Percentiles rank a stretch among this genome's conserved stretches.
Conservation (phyloP, 495 filamentous ascomycete genomes). For the Friedmanniomyces endolithicus region DNA sequence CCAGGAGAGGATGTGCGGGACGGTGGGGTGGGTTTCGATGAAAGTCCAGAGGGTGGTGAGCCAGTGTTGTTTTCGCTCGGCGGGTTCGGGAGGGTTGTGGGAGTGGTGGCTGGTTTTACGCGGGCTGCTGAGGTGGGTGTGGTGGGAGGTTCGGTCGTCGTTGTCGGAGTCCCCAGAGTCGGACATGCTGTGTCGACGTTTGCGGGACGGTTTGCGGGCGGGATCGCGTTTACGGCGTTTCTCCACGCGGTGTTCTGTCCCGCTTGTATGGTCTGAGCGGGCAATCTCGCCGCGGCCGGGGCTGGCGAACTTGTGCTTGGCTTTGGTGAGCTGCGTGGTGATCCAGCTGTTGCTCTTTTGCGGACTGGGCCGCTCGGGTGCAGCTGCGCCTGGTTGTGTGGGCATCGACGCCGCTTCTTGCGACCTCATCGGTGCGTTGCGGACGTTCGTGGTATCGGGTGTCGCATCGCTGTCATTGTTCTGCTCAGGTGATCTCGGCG, state of each 20-base stretch:
- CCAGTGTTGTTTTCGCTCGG: conserved; percentile 16
- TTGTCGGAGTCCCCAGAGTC: conserved; percentile 35
- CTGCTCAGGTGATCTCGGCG: conserved; percentile 54
- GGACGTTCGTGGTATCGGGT: conserved; percentile 39
- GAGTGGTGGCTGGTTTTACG: conserved; percentile 23
- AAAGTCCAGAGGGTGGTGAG: conserved; percentile 50
- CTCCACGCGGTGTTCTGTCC: conserved; percentile 39
- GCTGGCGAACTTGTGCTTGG: conserved; percentile 25
- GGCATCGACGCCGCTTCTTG: conserved; percentile 33
- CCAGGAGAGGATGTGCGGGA: conserved; percentile 75
- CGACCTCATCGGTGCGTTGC: conserved; percentile 20
- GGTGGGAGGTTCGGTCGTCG: conserved; percentile 14
- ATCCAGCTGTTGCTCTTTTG: conserved; percentile 32
- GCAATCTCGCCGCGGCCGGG: conserved; percentile 48
- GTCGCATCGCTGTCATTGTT: conserved; percentile 58
- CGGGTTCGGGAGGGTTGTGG: conserved; percentile 8
- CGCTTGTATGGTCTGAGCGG: conserved; percentile 41
- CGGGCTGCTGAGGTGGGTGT: neutral
- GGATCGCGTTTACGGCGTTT: conserved; percentile 40
- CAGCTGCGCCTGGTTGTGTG: conserved; percentile 2
- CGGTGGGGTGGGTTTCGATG: conserved; percentile 64
- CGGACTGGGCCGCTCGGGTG: conserved; percentile 8
- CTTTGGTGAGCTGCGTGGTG: conserved; percentile 31
- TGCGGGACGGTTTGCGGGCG: conserved; percentile 29
- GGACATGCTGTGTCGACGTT: conserved; percentile 23